Conservation (phyloP, 148 eudicot genomes). For the Rhododendron molle region DNA sequence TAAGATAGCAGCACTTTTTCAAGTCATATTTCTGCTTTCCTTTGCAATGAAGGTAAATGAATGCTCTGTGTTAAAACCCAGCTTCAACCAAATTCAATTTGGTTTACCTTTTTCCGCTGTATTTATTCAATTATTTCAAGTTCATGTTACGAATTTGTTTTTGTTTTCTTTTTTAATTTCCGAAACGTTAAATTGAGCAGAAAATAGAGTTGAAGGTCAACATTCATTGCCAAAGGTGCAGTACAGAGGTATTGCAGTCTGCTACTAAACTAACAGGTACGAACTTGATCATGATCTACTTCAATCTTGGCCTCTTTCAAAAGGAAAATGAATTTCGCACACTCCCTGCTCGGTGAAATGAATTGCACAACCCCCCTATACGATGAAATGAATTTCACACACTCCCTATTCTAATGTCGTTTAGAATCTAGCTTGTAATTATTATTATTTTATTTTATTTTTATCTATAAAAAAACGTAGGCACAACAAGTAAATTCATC, state of each 20-base stretch:
- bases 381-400: not conserved
- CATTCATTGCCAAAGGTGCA: slow-evolving; percentile 23
- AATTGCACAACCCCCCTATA: not conserved
- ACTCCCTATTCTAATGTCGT: not conserved
- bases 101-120: not conserved
- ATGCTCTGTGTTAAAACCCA: not conserved
- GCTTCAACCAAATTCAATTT: not conserved
- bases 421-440: too few species aligned
- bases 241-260: slow-evolving; percentile 12
- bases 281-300: not conserved
- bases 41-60: not conserved
- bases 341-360: not conserved
- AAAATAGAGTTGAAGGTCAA: slow-evolving; percentile 25
- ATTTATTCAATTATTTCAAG: not conserved
- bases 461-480: too few species aligned
- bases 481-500: too few species aligned
- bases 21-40: not conserved
- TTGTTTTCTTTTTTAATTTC: not conserved
- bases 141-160: not conserved
- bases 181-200: not conserved
- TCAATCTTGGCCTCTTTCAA: not conserved
- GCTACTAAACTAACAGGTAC: slow-evolving; percentile 27
- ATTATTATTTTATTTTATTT: too few species aligned
- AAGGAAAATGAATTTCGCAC: not conserved
- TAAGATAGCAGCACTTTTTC: not conserved